Base-by-base conservation (phyloP, 768 basidiomycete genomes). In the Mrakia blollopis region DNA sequence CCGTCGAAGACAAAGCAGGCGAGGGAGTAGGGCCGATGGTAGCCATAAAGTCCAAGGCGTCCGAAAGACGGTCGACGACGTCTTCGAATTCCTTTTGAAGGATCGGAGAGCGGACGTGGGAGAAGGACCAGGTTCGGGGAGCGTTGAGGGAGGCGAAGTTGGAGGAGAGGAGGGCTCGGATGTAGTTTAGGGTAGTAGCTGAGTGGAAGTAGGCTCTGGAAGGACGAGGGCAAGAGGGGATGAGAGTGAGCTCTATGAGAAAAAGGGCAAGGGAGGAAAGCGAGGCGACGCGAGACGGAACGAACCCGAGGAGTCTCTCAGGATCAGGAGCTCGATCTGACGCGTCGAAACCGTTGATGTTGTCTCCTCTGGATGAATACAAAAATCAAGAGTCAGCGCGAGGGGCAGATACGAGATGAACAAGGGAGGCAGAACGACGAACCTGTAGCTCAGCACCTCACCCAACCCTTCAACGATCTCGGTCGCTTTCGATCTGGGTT, bases 151-250 rank as follows among this genome's bases (percentile, higher is more conserved):
- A 93, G 0, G 94, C 96, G 82, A 98, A 98, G 32, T 94, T 94
- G 21, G 94, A 96, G 0, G 90, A 89, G 9, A 99, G 88, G 52
- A 98, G 87, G 3, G 90, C 88, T 25, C 97, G 91, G 76, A 98
- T 87, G 84, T 95, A 90, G 85, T 99, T 99, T 60, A 98, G 87
- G 0, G 97, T 98, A 11, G 94, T 88, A 0, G 93, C 88, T 0
- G 96, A 98, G 85, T 98, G 91, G 85, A 98, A 98, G 87, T 98
- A 98, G 2, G 96, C 94, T 79, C 92, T 94, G 79, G 60, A 69
- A 23, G 62, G 2, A 39, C 1, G 25, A 57, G 28, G 14, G 69
- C 4, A 18, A 62, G 30, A 14, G 63, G 68, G 18, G 57, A 67
- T 11, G 32, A 14, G 44, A 23, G 30, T 61, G 25, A 72, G 69